Conservation (phyloP, 2,329 filamentous ascomycete species). For the Fusarium albidum region DNA sequence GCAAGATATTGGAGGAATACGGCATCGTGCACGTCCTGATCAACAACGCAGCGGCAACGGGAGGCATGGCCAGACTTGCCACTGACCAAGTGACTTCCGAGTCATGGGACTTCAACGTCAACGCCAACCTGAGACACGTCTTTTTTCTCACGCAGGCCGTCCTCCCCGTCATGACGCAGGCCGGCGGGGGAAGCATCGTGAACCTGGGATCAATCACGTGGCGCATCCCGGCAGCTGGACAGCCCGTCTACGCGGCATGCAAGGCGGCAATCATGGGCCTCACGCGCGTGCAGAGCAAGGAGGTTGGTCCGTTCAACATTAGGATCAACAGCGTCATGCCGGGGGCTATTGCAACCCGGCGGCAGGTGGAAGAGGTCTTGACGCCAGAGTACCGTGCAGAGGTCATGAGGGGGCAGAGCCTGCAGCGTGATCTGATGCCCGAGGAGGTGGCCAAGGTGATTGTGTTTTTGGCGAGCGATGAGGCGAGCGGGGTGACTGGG, state of each 20-base stretch:
- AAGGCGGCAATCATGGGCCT: constrained; percentile 65
- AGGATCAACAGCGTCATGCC: constrained; percentile 60
- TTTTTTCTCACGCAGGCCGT: constrained; percentile 78
- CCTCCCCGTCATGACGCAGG: constrained; percentile 63
- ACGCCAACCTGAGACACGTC: constrained; percentile 53
- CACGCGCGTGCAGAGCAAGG: constrained; percentile 62
- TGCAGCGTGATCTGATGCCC: constrained; percentile 52
- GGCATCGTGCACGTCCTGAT: constrained; percentile 75
- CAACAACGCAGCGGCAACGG: constrained; percentile 76
- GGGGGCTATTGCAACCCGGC: constrained; percentile 55
- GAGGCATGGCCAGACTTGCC: constrained; percentile 33
- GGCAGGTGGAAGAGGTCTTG: constrained; percentile 53
- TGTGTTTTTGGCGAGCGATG: constrained; percentile 55
- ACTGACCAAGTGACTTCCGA: constrained; percentile 50
- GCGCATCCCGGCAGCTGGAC: constrained; percentile 51
- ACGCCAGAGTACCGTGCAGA: constrained; percentile 51
- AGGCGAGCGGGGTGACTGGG: constrained; percentile 56
- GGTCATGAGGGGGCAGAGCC: constrained; percentile 50
- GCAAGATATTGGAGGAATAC: constrained; percentile 41
- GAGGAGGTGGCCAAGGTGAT: constrained; percentile 56
- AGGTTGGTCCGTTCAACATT: constrained; percentile 58
- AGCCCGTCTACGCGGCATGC: constrained; percentile 58
- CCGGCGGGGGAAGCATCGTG: constrained; percentile 58
- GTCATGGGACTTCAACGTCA: constrained; percentile 53
- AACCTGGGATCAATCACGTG: constrained; percentile 63